Percentiles rank a stretch among this genome's conserved stretches.
These are phyloP conservation scores for Monosporozyma servazzii DNA, from an alignment of 805 yeast genomes.

Conservation along the genomic window DNA sequence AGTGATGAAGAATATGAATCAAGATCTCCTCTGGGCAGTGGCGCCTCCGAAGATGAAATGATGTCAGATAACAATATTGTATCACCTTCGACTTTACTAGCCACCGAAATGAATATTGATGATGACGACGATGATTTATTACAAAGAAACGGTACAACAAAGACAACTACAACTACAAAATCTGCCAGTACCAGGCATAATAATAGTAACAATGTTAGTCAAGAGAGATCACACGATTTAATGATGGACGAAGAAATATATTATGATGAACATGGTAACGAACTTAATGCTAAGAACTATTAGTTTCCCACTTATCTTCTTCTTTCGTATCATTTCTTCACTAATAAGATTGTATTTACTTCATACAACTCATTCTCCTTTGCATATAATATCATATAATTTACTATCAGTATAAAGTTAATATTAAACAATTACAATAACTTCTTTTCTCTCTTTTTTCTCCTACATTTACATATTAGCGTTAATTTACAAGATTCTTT, in stretches of 20 bases:
- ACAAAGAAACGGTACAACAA: background rate
- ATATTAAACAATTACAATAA: no score
- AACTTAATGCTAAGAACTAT: constrained; percentile 18
- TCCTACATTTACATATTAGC: no score
- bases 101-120: background rate
- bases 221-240: constrained; percentile 13
- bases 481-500: no score
- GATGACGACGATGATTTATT: background rate
- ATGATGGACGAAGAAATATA: constrained; percentile 18
- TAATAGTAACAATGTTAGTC: background rate
- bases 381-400: background rate
- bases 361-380: background rate
- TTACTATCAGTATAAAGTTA: no score
- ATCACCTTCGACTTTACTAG: background rate
- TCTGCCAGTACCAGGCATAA: background rate
- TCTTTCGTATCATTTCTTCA: background rate
- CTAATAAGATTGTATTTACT: background rate
- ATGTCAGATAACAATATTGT: background rate
- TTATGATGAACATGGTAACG: constrained; percentile 19
- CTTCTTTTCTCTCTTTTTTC: no score
- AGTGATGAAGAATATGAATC: constrained; percentile 21
- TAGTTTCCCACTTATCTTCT: background rate
- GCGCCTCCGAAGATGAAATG: constrained; percentile 8
- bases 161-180: background rate
- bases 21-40: constrained; percentile 18